Base-by-base conservation (phyloP, 768 basidiomycete species). In the Lentinula sp. region DNA sequence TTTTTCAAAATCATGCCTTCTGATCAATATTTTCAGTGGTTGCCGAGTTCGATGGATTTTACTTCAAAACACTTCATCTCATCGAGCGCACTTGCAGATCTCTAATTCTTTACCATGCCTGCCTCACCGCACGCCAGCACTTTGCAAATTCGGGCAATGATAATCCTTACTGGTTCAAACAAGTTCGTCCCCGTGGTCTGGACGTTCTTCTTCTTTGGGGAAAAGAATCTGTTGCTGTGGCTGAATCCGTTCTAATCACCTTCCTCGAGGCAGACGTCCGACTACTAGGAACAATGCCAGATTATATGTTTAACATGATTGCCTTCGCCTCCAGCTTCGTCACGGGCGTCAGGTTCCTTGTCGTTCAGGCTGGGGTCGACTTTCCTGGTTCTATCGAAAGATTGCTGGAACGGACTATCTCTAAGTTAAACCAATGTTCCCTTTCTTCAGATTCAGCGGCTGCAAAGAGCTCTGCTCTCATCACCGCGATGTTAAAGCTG, bases 231-330 rank as follows among this genome's bases (percentile, higher is more conserved):
- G 62, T 79, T 4, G 63, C 67, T 4, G 62, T 74, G 45, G 68
- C 76, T 32, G 78, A 78, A 61, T 66, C 70, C 3, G 66, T 79
- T 50, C 57, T 78, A 35, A 68, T 76, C 48, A 41, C 70, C 2
- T 60, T 67, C 4, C 68, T 77, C 55, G 63, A 71, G 35, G 61
- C 69, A 37, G 75, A 79, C 52, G 59, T 69, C 16, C 63, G 64
- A 1, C 60, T 75, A 13, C 65, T 77, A 58, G 72, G 76, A 58
- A 69, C 75, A 1, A 71, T 75, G 12, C 76, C 76, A 2, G 78
- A 77, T 62, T 67, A 64, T 36, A 56, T 76, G 33, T 78, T 76
- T 60, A 67, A 68, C 33, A 76, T 79, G 78, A 66, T 77, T 46
- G 68, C 72, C 0, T 71, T 78, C 42, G 76, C 76, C 43, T 70